Evolutionary conservation across 192 early-diverging fungal species (phyloP).

Genomic region (Backusella psychrophila): DNA sequence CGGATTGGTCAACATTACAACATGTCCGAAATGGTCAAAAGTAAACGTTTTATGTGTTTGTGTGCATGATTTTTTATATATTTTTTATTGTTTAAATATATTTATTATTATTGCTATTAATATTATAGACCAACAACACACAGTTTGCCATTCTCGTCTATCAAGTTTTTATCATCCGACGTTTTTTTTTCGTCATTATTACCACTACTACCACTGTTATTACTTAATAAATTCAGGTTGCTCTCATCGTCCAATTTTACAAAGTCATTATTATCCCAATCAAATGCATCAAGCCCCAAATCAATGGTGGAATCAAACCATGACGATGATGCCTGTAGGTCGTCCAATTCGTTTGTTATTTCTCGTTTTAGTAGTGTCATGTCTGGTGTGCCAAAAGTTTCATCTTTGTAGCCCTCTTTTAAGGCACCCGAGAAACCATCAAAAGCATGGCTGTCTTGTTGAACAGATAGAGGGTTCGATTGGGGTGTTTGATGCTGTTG

Average conservation of each 20-base stretch:
- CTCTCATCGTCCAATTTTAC: neutral
- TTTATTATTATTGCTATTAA: neutral
- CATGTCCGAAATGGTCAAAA: too few species aligned
- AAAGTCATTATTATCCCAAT: constrained; percentile 15
- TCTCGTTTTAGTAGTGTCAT: constrained; percentile 6
- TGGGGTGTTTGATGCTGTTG: neutral
- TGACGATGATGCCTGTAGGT: neutral
- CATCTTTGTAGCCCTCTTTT: constrained; percentile 29
- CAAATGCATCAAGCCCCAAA: constrained; percentile 11
- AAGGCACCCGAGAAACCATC: constrained; percentile 13
- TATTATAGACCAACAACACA: constrained; percentile 9
- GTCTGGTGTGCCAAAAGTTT: constrained; percentile 20
- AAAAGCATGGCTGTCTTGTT: neutral
- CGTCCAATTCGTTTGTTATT: neutral
- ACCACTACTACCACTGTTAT: neutral
- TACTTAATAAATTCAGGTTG: neutral
- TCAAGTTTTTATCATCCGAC: neutral
- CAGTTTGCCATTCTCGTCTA: constrained; percentile 12
- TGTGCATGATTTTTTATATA: neutral
- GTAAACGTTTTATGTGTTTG: too few species aligned
- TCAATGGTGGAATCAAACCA: constrained; percentile 16
- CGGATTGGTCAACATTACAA: neutral
- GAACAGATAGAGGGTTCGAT: neutral
- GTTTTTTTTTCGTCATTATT: constrained; percentile 1
- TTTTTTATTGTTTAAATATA: neutral